These are phyloP conservation scores for Rhododendron kiyosumense DNA, from an alignment of 148 eudicot species.

Conservation along the genomic window DNA sequence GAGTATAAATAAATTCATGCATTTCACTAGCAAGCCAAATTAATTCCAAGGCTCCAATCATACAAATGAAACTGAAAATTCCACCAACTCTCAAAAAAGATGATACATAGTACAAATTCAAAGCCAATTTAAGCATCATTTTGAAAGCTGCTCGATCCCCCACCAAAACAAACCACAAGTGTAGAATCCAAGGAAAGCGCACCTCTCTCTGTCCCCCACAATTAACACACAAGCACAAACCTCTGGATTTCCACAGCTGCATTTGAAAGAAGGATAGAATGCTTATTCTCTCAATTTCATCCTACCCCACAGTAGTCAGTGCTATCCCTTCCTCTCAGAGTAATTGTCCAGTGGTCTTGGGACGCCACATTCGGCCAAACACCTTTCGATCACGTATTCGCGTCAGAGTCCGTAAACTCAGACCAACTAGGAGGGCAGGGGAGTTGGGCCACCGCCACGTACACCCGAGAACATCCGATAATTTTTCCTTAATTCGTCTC, in stretches of 20 bases:
- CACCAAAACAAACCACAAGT: neutral
- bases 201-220: conserved; percentile 23
- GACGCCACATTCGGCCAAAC: too few relatives aligned
- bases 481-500: neutral
- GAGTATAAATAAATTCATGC: neutral
- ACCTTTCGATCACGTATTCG: too few relatives aligned
- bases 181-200: conserved; percentile 30
- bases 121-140: neutral
- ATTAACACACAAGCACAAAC: conserved; percentile 17
- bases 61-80: neutral
- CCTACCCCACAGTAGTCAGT: neutral
- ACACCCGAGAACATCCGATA: neutral
- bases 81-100: neutral
- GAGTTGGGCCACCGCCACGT: neutral
- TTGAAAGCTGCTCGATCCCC: neutral
- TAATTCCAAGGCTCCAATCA: neutral
- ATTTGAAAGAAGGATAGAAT: neutral
- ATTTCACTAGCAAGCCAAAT: neutral
- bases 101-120: conserved; percentile 6
- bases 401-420: too few relatives aligned
- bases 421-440: neutral
- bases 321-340: too few relatives aligned
- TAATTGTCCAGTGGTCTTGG: too few relatives aligned
- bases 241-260: conserved; percentile 19
- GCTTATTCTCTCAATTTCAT: neutral